Evolutionary conservation across 768 basidiomycete genomes (phyloP).

Genomic region (Mycena galopus): DNA sequence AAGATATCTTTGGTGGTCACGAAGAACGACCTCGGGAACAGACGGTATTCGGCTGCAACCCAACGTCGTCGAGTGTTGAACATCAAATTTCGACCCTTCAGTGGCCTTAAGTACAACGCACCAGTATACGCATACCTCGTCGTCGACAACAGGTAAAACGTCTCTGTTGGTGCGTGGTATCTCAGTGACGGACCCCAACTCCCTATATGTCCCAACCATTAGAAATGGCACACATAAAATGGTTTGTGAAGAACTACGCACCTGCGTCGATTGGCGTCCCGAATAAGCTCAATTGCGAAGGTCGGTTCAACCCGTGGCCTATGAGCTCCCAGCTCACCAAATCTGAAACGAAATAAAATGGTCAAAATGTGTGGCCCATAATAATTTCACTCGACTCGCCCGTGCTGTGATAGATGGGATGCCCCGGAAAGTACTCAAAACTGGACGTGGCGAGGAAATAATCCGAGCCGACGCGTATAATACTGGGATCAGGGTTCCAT

Average conservation of each 20-base stretch:
- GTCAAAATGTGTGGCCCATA: too few species aligned
- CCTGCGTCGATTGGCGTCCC: slow-evolving; percentile 56
- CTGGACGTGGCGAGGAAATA: slow-evolving; percentile 56
- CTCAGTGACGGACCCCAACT: slow-evolving; percentile 54
- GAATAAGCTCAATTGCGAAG: slow-evolving; percentile 51
- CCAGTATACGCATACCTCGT: slow-evolving; percentile 56
- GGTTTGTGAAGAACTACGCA: slow-evolving; percentile 17
- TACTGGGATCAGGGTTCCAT: slow-evolving; percentile 57
- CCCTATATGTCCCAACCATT: slow-evolving; percentile 36
- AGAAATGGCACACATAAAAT: not conserved
- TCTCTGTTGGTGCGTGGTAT: slow-evolving; percentile 47
- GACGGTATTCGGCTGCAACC: slow-evolving; percentile 49
- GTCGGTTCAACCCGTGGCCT: slow-evolving; percentile 52
- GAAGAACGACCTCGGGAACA: slow-evolving; percentile 56
- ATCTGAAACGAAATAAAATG: slow-evolving; percentile 24
- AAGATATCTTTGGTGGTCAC: slow-evolving; percentile 55
- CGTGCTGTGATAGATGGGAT: slow-evolving; percentile 58
- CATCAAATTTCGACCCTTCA: not conserved
- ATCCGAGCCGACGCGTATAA: slow-evolving; percentile 53
- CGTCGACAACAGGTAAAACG: slow-evolving; percentile 52
- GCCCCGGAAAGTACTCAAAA: slow-evolving; percentile 57
- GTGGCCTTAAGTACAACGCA: too few species aligned
- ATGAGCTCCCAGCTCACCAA: slow-evolving; percentile 52
- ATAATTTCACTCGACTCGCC: not conserved
- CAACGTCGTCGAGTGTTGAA: slow-evolving; percentile 2